These are phyloP conservation scores for Aspergillus chevalieri DNA, from an alignment of 2,329 filamentous ascomycete species.

Conservation along the genomic window DNA sequence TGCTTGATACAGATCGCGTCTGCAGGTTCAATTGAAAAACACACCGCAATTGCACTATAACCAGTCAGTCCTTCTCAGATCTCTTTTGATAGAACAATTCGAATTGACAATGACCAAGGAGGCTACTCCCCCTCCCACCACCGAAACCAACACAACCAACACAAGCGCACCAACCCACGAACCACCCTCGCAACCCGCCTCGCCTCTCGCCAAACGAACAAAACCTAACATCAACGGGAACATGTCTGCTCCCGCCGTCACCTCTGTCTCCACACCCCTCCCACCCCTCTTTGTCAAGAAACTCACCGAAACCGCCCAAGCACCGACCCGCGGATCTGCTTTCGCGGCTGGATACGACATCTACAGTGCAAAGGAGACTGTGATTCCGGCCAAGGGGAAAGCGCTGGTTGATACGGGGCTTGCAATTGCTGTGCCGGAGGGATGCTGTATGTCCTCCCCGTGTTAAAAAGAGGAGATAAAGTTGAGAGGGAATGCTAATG, in stretches of 20 bases:
- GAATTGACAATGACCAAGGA: slow-evolving; percentile 36
- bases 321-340: slow-evolving; percentile 81
- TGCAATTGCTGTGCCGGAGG: slow-evolving; percentile 79
- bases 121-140: slow-evolving; percentile 32
- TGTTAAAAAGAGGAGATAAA: not conserved
- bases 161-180: slow-evolving; percentile 28
- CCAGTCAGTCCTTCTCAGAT: not conserved
- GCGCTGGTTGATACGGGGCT: slow-evolving; percentile 86
- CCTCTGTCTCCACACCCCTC: slow-evolving; percentile 35
- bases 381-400: slow-evolving; percentile 76
- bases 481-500: not conserved
- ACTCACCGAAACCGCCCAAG: slow-evolving; percentile 68
- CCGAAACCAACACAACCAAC: slow-evolving; percentile 17
- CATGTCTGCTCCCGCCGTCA: slow-evolving; percentile 23
- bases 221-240: slow-evolving; percentile 50
- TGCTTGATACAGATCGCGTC: not conserved
- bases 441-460: slow-evolving; percentile 63
- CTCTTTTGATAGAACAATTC: not conserved
- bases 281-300: slow-evolving; percentile 82
- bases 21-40: not conserved
- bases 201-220: slow-evolving; percentile 72
- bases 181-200: slow-evolving; percentile 58
- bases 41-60: not conserved
- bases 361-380: slow-evolving; percentile 68
- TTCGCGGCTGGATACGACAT: slow-evolving; percentile 93